Base-by-base conservation (phyloP, 2,329 filamentous ascomycete species). In the Stachybotrys chlorohalonatus region DNA sequence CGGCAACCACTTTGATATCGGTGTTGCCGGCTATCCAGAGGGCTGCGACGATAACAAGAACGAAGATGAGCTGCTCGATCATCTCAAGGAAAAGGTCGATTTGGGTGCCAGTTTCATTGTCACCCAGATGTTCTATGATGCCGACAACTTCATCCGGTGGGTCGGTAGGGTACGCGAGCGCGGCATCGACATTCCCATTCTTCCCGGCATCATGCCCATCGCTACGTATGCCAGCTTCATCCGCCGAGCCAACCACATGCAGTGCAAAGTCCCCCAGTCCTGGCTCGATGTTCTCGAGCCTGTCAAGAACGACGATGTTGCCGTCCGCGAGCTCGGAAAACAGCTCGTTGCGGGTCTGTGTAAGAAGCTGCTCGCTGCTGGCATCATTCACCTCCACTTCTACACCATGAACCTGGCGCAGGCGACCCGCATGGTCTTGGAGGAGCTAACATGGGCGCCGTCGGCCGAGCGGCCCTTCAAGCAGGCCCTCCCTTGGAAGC, bases 91-190 rank as follows among this genome's bases (percentile, higher is more conserved):
- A 71, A 99, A 99, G 76, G 86, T 97, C 39, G 94, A 99, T 68
- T 89, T 90, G 56, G 94, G 94, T 52, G 92, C 87, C 58, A 87
- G 88, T 7, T 99, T 97, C 69, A 89, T 99, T 59, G 89, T 99
- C 53, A 97, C 94, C 0, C 94, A 99, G 75, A 99, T 99, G 94
- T 97, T 97, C 74, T 99, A 99, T 76, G 93, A 99, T 66, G 92
- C 84, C 52, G 93, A 99, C 66, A 93, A 94, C 68, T 99, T 99
- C 73, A 73, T 97, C 53, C 82, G 85, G 53, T 99, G 94, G 94
- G 88, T 95, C 45, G 78, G 82, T 62, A 94, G 89, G 68, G 91
- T 93, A 56, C 87, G 92, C 52, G 90, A 86, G 53, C 85, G 84
- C 65, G 94, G 94, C 51, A 93, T 99, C 66, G 85, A 75, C 31